Evolutionary conservation across 148 eudicot genomes (phyloP).

Genomic region (Euryodendron excelsum): DNA sequence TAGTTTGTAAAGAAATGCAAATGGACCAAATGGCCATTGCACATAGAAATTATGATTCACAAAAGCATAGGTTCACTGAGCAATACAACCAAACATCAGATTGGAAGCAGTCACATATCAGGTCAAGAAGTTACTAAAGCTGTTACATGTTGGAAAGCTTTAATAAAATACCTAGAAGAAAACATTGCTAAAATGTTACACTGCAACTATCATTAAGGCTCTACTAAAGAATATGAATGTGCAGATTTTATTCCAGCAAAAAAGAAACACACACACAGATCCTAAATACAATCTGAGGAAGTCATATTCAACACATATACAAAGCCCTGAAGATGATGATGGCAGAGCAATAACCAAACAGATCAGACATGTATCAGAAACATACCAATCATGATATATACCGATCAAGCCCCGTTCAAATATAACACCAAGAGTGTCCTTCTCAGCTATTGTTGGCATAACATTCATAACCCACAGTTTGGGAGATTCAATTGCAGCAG

Average conservation of each 20-base stretch:
- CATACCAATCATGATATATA: slow-evolving; percentile 58
- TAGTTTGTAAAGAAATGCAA: no score
- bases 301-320: not conserved
- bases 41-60: not conserved
- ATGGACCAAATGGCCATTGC: not conserved
- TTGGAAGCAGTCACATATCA: no score
- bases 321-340: not conserved
- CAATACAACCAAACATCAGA: not conserved
- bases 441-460: slow-evolving; percentile 45
- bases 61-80: not conserved
- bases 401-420: slow-evolving; percentile 55
- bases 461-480: slow-evolving; percentile 60
- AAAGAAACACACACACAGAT: not conserved
- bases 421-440: slow-evolving; percentile 45
- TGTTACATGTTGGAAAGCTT: no score
- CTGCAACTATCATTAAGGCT: no score
- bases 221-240: not conserved
- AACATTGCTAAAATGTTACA: no score
- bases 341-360: not conserved
- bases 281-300: not conserved
- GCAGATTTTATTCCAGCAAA: not conserved
- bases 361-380: not conserved
- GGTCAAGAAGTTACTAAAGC: no score
- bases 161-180: no score
- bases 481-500: slow-evolving; percentile 48